Evolutionary conservation across 768 basidiomycete species (phyloP), one percentile per base, ranked within the genome.

Genomic region (Crucibulum laeve): DNA sequence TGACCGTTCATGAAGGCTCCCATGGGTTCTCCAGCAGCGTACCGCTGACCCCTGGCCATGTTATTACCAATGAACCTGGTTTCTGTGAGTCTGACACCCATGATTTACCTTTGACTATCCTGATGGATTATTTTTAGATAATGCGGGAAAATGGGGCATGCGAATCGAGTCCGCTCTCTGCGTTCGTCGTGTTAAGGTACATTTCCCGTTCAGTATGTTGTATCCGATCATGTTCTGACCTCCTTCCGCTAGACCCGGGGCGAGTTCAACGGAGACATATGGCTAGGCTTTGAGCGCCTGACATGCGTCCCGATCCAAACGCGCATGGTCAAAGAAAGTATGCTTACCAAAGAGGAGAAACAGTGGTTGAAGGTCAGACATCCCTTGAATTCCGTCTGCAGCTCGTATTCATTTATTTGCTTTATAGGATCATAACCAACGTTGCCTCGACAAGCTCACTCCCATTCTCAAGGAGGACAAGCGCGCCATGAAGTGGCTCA

Each of bases 231-330:
- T 15, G 34, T 41, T 33, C 18, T 26, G n/a, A 10, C 35, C 8
- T 17, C 7, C 17, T 6, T 25, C 35, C 18, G 38, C 36, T 52
- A 89, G 83, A 91, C 88, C 25, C 82, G 73, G 63, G 75, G 77
- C 49, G 71, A 79, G 50, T 85, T 81, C 59, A 85, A 80, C 48
- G 85, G 84, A 21, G 72, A 82, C 53, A 67, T 78, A 19, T 97
- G 91, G 91, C 76, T 91, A 25, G 87, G 85, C 5, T 97, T 95
- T 60, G 90, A 94, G 62, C 84, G 93, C 3, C 70, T 97, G 53
- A 95, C 94, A 2, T 84, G 88, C 66, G 93, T 97, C 7, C 95
- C 95, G 3, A 96, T 97, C 55, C 87, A 93, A 63, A 87, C 88
- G 1, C 74, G 79, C 52, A 87, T 98, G 81, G 84, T 97, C 40